Base-by-base conservation (phyloP, 2,329 filamentous ascomycete species). In the Neocucurbitaria cava region DNA sequence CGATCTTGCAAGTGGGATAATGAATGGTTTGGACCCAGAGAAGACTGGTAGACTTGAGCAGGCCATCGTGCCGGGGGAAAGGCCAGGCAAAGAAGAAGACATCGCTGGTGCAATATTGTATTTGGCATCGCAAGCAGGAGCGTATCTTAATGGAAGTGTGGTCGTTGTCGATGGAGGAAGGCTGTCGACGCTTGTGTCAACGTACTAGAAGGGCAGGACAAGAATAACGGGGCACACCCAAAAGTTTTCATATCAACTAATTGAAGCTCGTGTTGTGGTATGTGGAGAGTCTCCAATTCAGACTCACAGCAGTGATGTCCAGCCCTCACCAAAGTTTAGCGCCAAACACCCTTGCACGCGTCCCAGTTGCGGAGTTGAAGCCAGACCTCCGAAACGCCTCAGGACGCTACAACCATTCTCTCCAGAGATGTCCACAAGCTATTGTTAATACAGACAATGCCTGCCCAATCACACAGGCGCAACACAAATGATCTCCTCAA, bases 61-160 rank as follows among this genome's bases (percentile, higher is more conserved):
- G 31, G 24, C n/a, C 6, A 24, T 64, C 23, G 49, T 63, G 18
- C 88, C 87, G 0, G 74, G 86, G n/a, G 82, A 82, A 36, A 78
- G 87, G 41, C 79, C 83, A 56, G 88, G 88, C 1, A 80, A 83
- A 36, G 81, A 85, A 53, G 75, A 85, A 61, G 88, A 89, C 65
- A 85, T 91, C 78, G 85, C 82, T 1, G 87, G 87, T 1, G 78
- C 85, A 43, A 81, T 90, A 23, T 69, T 91, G 46, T 90, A 87
- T 77, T 77, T 91, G 68, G 85, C 84, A 3, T 86, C 85, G 44
- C 77, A 82, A 57, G 87, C 87, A 2, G 88, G 88, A 0, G 84
- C 83, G 3, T 90, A 88, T 70, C 78, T 84, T 62, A 90, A 89
- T 70, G 88, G 87, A 2, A 82, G 82, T 54, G 80, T 87, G 15